Percentiles rank a stretch among this genome's conserved stretches.
Evolutionary conservation across 2,329 filamentous ascomycete species (phyloP).

Genomic region (Magnaporthiopsis incrustans): DNA sequence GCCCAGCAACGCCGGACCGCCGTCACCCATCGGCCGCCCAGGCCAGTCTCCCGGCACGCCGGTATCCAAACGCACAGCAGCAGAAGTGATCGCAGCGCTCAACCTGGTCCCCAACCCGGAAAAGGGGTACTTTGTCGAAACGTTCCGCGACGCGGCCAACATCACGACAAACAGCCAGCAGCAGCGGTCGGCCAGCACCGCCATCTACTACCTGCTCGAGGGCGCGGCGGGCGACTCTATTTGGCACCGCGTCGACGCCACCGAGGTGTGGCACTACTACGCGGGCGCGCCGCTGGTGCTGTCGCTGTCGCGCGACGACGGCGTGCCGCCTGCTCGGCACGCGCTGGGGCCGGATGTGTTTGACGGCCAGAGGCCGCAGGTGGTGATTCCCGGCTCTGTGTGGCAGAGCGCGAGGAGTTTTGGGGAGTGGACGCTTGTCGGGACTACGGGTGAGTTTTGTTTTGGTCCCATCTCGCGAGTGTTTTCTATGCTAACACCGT

Average conservation of each 20-base stretch:
- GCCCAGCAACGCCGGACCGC: not conserved
- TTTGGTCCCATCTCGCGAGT: too few species aligned
- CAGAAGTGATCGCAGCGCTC: slow-evolving; percentile 28
- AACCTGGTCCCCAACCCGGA: slow-evolving; percentile 48
- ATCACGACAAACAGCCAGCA: slow-evolving; percentile 44
- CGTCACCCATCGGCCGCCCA: not conserved
- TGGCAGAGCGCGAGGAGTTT: slow-evolving; percentile 39
- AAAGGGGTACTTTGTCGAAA: slow-evolving; percentile 58
- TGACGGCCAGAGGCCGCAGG: slow-evolving; percentile 32
- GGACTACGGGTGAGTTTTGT: slow-evolving; percentile 16
- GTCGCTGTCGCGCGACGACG: slow-evolving; percentile 35
- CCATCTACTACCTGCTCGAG: slow-evolving; percentile 57
- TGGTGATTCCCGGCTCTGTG: slow-evolving; percentile 28
- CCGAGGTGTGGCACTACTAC: slow-evolving; percentile 46
- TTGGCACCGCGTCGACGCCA: slow-evolving; percentile 43
- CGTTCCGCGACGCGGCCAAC: slow-evolving; percentile 42
- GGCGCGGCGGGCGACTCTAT: slow-evolving; percentile 31
- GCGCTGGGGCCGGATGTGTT: slow-evolving; percentile 37
- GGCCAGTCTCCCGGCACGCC: not conserved
- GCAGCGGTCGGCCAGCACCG: slow-evolving; percentile 47
- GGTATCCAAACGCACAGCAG: not conserved
- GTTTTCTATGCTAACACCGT: too few species aligned
- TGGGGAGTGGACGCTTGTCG: slow-evolving; percentile 42
- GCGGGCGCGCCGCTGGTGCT: slow-evolving; percentile 41
- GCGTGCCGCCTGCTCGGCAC: slow-evolving; percentile 24